phyloP scores from a whole-genome alignment of 1,139 yeast species.

The Hansenula lynferdii region DNA sequence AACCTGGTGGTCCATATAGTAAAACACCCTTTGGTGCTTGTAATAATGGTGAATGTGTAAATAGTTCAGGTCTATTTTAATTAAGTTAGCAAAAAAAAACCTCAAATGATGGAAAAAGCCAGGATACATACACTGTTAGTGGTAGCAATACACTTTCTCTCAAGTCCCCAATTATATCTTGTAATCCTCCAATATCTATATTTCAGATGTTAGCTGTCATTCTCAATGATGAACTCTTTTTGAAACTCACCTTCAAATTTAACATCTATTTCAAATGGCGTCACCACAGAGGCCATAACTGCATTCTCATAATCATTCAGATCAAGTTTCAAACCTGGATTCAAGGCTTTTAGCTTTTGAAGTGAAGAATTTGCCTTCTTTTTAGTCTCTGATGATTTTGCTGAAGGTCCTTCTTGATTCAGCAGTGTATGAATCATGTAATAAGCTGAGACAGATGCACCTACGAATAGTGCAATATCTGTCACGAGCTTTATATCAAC shows the following conservation, averaged over 20 bases:
- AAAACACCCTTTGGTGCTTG: constrained; percentile 95
- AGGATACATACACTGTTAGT: constrained; percentile 53
- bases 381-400: constrained; percentile 60
- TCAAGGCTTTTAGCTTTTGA: constrained; percentile 50
- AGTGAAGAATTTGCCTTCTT: constrained; percentile 63
- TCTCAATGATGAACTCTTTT: constrained; percentile 26
- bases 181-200: constrained; percentile 84
- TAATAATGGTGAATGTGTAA: constrained; percentile 56
- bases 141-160: constrained; percentile 89
- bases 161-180: constrained; percentile 73
- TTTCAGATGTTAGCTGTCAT: constrained; percentile 22
- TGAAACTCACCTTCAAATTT: constrained; percentile 55
- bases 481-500: constrained; percentile 30
- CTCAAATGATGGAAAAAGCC: too few species aligned
- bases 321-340: constrained; percentile 55
- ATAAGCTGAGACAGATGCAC: constrained; percentile 80
- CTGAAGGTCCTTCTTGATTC: constrained; percentile 48
- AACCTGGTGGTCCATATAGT: constrained; percentile 95
- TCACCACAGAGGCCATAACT: constrained; percentile 70
- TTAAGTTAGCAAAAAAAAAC: constrained; percentile 14
- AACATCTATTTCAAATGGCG: constrained; percentile 77
- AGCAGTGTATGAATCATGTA: constrained; percentile 59
- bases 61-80: constrained; percentile 45
- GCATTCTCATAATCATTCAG: constrained; percentile 76
- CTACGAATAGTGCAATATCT: constrained; percentile 69